Percentiles rank a stretch among this genome's conserved stretches.
phyloP scores from a whole-genome alignment of 306 rosid genomes.

The Gillenia trifoliata region DNA sequence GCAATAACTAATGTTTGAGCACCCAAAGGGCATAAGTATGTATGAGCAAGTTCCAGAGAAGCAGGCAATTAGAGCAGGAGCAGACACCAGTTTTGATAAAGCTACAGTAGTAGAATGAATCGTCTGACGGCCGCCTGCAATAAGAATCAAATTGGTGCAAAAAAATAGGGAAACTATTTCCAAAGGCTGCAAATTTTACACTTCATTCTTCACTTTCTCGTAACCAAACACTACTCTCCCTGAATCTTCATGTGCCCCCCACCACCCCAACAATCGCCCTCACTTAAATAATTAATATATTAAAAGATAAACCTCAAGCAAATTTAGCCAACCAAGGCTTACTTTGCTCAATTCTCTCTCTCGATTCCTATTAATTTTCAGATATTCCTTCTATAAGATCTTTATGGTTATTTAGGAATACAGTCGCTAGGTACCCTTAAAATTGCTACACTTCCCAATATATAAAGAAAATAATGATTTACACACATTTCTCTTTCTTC shows the following conservation, averaged over 20 bases:
- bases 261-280: conserved; percentile 26
- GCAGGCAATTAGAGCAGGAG: conserved; percentile 8
- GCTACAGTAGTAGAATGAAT: conserved; percentile 28
- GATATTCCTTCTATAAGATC: no score
- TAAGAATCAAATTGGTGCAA: conserved; percentile 41
- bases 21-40: not conserved
- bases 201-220: conserved; percentile 43
- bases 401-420: no score
- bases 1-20: not conserved
- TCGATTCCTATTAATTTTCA: no score
- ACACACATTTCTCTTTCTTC: no score
- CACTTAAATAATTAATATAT: not conserved
- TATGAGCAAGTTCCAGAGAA: not conserved
- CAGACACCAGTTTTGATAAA: conserved; percentile 18
- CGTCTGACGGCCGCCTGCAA: conserved; percentile 25
- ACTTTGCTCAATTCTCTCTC: no score
- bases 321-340: conserved; percentile 20
- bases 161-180: conserved; percentile 31
- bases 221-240: conserved; percentile 27
- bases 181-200: conserved; percentile 35
- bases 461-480: no score
- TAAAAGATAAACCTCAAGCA: conserved; percentile 13
- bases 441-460: no score
- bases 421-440: no score
- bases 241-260: conserved; percentile 32